These are phyloP conservation scores for Acrocalymma vagum DNA, from an alignment of 2,329 filamentous ascomycete species.

Conservation along the genomic window DNA sequence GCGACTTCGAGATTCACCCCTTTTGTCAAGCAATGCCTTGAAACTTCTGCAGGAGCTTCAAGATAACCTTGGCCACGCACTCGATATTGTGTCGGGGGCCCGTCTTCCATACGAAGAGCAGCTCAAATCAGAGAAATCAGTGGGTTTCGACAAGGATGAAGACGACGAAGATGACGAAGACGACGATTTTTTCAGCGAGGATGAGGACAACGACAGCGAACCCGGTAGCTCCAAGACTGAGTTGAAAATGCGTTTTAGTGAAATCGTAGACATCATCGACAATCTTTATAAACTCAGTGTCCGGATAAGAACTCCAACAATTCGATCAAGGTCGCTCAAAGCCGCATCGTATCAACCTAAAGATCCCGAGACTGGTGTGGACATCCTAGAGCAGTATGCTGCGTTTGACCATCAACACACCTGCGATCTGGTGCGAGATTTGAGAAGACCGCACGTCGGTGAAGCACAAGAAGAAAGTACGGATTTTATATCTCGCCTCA, in stretches of 20 bases:
- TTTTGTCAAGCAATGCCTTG: conserved; percentile 41
- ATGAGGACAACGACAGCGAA: conserved; percentile 34
- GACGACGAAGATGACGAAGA: conserved; percentile 34
- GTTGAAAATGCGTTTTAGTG: conserved; percentile 43
- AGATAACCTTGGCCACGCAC: conserved; percentile 36
- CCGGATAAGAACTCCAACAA: conserved; percentile 44
- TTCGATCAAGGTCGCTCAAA: conserved; percentile 44
- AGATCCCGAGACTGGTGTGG: conserved; percentile 45
- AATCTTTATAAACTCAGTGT: conserved; percentile 49
- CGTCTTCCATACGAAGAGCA: conserved; percentile 46
- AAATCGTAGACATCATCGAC: conserved; percentile 47
- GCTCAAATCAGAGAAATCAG: conserved; percentile 13
- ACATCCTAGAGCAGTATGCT: conserved; percentile 42
- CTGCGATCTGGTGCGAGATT: conserved; percentile 34
- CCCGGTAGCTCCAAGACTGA: conserved; percentile 33
- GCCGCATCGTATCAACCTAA: conserved; percentile 44
- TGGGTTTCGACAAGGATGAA: conserved; percentile 14
- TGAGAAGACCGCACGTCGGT: conserved; percentile 23
- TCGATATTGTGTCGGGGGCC: conserved; percentile 33
- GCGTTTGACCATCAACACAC: conserved; percentile 38
- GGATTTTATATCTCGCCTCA: conserved; percentile 33
- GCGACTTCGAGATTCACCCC: conserved; percentile 45
- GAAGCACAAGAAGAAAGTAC: conserved; percentile 22
- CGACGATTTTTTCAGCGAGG: conserved; percentile 36
- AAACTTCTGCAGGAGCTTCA: conserved; percentile 43